These are phyloP conservation scores for Leccinum incarnatum DNA, from an alignment of 768 basidiomycete genomes.

Conservation along the genomic window DNA sequence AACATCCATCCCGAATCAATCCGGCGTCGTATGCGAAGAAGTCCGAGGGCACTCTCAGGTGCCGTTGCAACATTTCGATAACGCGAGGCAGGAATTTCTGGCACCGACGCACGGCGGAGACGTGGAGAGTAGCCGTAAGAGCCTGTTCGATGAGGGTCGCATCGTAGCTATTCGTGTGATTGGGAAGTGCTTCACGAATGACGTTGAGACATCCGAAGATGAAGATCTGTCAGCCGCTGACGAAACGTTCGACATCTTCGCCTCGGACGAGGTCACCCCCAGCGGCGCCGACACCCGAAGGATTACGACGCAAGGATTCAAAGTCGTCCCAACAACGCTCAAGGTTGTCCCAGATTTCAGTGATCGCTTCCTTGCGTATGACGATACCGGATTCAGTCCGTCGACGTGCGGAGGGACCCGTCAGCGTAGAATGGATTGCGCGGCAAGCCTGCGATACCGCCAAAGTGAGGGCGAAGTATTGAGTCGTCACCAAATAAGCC, in stretches of 20 bases:
- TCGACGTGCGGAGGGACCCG: constrained; percentile 71
- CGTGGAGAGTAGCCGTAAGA: constrained; percentile 45
- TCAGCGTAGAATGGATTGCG: constrained; percentile 72
- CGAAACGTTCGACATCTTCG: constrained; percentile 64
- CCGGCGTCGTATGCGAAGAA: constrained; percentile 87
- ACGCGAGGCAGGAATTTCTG: constrained; percentile 48
- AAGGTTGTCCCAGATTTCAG: constrained; percentile 81
- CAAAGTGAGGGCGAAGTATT: constrained; percentile 67
- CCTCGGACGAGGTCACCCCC: constrained; percentile 35
- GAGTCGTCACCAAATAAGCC: constrained; percentile 52
- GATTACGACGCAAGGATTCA: constrained; percentile 54
- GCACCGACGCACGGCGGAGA: constrained; percentile 48
- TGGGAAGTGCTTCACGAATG: constrained; percentile 69
- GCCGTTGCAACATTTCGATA: constrained; percentile 49
- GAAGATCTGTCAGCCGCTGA: constrained; percentile 88
- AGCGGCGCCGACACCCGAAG: constrained; percentile 40
- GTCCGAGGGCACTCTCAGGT: constrained; percentile 39
- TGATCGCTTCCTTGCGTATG: constrained; percentile 62
- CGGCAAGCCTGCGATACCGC: constrained; percentile 76
- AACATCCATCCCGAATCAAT: constrained; percentile 85
- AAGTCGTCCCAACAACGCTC: constrained; percentile 85
- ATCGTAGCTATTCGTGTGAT: constrained; percentile 44
- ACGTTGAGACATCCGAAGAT: constrained; percentile 91
- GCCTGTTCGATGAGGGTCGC: constrained; percentile 45
- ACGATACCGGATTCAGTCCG: constrained; percentile 47